These are phyloP conservation scores for Emericellopsis atlantica DNA, from an alignment of 2,329 filamentous ascomycete species.

Conservation along the genomic window DNA sequence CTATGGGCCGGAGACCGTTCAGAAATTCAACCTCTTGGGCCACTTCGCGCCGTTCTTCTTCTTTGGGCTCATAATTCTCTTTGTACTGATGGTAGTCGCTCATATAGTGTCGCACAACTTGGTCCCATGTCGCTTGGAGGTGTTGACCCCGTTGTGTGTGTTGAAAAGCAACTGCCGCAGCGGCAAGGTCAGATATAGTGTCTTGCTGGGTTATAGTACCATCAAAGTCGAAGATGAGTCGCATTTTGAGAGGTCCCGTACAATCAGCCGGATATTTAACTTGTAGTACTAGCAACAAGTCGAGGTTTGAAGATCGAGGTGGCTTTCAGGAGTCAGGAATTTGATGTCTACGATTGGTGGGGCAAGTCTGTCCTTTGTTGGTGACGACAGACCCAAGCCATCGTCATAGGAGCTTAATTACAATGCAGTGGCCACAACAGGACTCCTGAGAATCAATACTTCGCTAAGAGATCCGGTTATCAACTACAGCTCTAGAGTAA, in stretches of 20 bases:
- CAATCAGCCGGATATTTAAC: too few relatives aligned
- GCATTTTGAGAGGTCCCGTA: too few relatives aligned
- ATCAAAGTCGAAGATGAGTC: slow-evolving; percentile 44
- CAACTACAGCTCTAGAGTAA: slow-evolving; percentile 1
- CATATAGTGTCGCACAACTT: slow-evolving; percentile 31
- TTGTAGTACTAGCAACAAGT: too few relatives aligned
- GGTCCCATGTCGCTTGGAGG: slow-evolving; percentile 27
- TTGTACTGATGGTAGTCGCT: slow-evolving; percentile 26
- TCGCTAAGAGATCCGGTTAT: not conserved
- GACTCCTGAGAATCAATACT: not conserved
- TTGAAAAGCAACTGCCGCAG: slow-evolving; percentile 25
- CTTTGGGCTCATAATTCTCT: slow-evolving; percentile 16
- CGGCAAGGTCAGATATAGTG: slow-evolving; percentile 35
- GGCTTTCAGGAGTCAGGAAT: not conserved
- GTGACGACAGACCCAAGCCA: too few relatives aligned
- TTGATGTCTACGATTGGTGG: not conserved
- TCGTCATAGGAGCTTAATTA: too few relatives aligned
- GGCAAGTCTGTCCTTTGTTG: too few relatives aligned
- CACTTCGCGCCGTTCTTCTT: slow-evolving; percentile 18
- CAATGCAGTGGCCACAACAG: too few relatives aligned
- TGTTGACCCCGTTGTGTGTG: slow-evolving; percentile 10
- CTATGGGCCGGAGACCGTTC: slow-evolving; percentile 26
- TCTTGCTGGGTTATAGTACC: slow-evolving; percentile 43
- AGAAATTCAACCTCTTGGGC: slow-evolving; percentile 29
- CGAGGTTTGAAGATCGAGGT: not conserved